phyloP scores from a whole-genome alignment of 208 protist species.

The Phytomonas sp. region DNA sequence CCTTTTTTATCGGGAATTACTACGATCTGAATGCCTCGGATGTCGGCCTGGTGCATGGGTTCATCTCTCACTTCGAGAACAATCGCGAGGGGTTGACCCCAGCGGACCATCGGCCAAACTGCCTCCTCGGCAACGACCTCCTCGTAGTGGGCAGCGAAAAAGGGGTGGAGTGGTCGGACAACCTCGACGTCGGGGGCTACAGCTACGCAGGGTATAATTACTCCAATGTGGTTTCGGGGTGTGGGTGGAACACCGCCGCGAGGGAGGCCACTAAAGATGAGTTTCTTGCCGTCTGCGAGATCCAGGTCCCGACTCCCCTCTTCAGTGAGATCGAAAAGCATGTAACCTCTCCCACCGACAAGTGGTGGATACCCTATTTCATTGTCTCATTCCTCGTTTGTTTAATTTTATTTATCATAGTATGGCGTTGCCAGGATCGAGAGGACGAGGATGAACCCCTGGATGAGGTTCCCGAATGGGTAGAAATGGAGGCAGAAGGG shows the following conservation, averaged over 20 bases:
- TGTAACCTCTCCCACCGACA: conserved; percentile 13
- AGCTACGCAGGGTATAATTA: conserved; percentile 18
- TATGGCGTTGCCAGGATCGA: conserved; percentile 29
- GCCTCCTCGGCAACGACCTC: conserved; percentile 15
- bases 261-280: conserved; percentile 2
- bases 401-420: conserved; percentile 21
- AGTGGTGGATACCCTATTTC: conserved; percentile 33
- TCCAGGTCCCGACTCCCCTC: conserved; percentile 16
- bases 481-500: conserved; percentile 17
- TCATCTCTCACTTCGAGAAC: conserved; percentile 7
- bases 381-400: conserved; percentile 19
- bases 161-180: conserved; percentile 26
- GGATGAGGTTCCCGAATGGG: conserved; percentile 42
- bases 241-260: conserved; percentile 6
- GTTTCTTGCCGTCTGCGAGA: conserved; percentile 28
- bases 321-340: conserved; percentile 18
- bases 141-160: conserved; percentile 12
- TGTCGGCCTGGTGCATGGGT: neutral
- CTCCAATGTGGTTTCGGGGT: conserved; percentile 6
- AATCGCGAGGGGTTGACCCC: conserved; percentile 11
- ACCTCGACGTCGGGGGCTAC: conserved; percentile 21
- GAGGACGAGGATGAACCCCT: conserved; percentile 47
- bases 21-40: conserved; percentile 4
- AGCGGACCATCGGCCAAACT: conserved; percentile 14
- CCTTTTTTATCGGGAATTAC: conserved; percentile 24